Evolutionary conservation across 2,329 filamentous ascomycete species (phyloP).

Genomic region (Penicillium sp.): DNA sequence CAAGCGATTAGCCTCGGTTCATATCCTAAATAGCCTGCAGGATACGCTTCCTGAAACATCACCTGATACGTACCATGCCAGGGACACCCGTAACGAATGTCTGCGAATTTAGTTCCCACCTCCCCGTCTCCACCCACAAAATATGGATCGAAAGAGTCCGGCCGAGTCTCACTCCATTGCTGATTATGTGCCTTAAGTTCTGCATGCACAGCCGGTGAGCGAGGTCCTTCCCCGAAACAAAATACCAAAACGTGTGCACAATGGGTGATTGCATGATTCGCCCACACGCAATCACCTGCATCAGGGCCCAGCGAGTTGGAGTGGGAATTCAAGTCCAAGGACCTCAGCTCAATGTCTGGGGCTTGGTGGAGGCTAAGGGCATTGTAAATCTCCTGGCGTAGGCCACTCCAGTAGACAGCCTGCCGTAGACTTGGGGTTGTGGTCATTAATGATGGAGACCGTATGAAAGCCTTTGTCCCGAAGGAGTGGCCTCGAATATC

Average conservation of each 20-base stretch:
- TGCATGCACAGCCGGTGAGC: conserved; percentile 17
- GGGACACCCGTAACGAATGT: conserved; percentile 25
- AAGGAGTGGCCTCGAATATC: conserved; percentile 27
- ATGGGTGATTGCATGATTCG: conserved; percentile 42
- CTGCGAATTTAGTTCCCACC: conserved; percentile 18
- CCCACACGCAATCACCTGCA: conserved; percentile 44
- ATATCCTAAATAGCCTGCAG: neutral
- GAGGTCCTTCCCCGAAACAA: conserved; percentile 21
- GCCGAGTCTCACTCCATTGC: conserved; percentile 21
- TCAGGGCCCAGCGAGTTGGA: conserved; percentile 35
- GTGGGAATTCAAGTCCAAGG: conserved; percentile 34
- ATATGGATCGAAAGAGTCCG: conserved; percentile 26
- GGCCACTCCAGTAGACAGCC: conserved; percentile 28
- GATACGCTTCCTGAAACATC: neutral
- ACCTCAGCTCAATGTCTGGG: conserved; percentile 27
- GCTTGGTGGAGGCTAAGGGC: conserved; percentile 29
- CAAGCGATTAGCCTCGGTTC: neutral
- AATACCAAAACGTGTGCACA: conserved; percentile 30
- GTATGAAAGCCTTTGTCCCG: conserved; percentile 25
- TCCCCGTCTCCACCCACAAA: conserved; percentile 21
- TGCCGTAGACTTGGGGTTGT: conserved; percentile 30
- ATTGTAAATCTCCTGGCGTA: conserved; percentile 38
- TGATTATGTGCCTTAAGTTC: conserved; percentile 18
- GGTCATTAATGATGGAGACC: conserved; percentile 24
- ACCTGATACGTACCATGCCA: conserved; percentile 25